phyloP scores from a whole-genome alignment of 495 filamentous ascomycete species.

The Podospora anserina region DNA sequence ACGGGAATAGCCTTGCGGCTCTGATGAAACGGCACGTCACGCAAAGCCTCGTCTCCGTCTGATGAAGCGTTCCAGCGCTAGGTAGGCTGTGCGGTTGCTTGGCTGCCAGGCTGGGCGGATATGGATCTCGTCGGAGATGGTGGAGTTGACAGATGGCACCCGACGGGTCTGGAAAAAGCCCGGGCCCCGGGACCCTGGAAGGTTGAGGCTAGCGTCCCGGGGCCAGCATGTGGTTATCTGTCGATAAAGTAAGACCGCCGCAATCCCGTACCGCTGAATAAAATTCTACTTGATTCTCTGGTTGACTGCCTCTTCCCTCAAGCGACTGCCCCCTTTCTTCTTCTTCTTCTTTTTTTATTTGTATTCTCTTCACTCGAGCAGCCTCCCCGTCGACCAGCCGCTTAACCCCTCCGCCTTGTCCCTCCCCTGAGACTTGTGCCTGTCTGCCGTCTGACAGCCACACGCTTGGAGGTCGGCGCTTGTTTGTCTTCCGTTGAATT shows the following conservation, averaged over 20 bases:
- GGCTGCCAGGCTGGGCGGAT: too few species aligned
- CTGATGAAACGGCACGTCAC: background rate
- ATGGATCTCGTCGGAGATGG: background rate
- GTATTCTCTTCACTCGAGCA: background rate
- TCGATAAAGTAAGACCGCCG: slow-evolving; percentile 14
- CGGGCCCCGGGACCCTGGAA: slow-evolving; percentile 3
- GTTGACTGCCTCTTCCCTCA: background rate
- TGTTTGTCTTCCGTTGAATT: slow-evolving; percentile 10
- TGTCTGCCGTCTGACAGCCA: background rate
- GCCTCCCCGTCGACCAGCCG: background rate
- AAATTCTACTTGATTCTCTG: slow-evolving; percentile 15
- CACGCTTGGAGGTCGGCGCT: slow-evolving; percentile 5
- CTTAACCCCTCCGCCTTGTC: background rate
- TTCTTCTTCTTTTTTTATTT: background rate
- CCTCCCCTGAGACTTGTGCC: background rate
- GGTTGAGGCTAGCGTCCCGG: slow-evolving; percentile 1
- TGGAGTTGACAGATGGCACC: slow-evolving; percentile 10
- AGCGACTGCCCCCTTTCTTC: slow-evolving; percentile 1
- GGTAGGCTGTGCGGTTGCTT: background rate
- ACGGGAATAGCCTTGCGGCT: background rate
- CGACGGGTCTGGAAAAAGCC: background rate
- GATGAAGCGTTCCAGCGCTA: slow-evolving; percentile 9
- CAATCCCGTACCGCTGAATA: slow-evolving; percentile 6
- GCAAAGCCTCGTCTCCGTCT: background rate
- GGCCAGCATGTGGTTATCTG: slow-evolving; percentile 11